Evolutionary conservation across 495 filamentous ascomycete species (phyloP).

Genomic region (Aspergillus incahuasiensis): DNA sequence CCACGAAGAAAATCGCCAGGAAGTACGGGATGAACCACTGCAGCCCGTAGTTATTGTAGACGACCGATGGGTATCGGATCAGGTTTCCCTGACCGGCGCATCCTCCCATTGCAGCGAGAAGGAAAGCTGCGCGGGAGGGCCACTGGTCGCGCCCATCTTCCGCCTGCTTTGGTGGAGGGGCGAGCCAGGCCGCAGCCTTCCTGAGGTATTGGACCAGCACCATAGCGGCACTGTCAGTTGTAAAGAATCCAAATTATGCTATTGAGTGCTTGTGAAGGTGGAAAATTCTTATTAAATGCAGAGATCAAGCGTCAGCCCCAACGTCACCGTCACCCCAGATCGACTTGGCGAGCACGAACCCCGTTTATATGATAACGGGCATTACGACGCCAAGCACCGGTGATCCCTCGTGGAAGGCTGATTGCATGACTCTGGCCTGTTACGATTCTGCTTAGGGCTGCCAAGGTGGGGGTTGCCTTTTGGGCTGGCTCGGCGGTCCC

Average conservation of each 20-base stretch:
- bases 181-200: constrained; percentile 17
- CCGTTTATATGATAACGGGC: background rate
- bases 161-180: constrained; percentile 20
- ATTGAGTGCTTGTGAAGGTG: no score
- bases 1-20: constrained; percentile 33
- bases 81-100: constrained; percentile 27
- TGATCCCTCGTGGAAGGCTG: background rate
- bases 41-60: constrained; percentile 24
- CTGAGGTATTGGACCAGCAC: constrained; percentile 14
- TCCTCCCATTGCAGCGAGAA: constrained; percentile 25
- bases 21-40: constrained; percentile 35
- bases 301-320: background rate
- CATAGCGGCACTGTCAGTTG: background rate
- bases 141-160: constrained; percentile 27
- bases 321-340: background rate
- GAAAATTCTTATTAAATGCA: background rate
- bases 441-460: background rate
- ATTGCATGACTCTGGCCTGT: constrained; percentile 1
- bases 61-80: constrained; percentile 23
- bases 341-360: background rate
- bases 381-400: background rate
- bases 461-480: background rate
- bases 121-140: constrained; percentile 22
- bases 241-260: no score
- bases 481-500: constrained; percentile 2